Evolutionary conservation across 2,329 filamentous ascomycete species (phyloP).

Genomic region (Harringtonia lauricola): DNA sequence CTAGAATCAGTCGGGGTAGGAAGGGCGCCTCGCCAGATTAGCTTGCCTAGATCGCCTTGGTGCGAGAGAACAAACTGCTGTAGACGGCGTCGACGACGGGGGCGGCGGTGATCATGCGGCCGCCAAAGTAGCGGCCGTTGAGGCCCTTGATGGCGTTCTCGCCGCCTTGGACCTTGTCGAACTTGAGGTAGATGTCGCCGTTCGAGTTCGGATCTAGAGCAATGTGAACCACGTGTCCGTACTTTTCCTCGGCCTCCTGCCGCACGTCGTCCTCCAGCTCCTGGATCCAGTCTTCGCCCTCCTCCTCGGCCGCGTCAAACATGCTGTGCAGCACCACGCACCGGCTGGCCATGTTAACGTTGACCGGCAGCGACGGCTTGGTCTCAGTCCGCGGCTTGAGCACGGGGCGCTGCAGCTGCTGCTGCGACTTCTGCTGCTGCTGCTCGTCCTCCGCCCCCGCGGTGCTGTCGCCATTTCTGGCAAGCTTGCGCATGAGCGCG

Average conservation of each 20-base stretch:
- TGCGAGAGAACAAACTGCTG: constrained; percentile 87
- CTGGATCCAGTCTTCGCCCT: constrained; percentile 80
- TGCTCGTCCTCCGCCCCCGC: constrained; percentile 19
- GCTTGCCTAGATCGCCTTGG: constrained; percentile 62
- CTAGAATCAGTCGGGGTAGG: constrained; percentile 30
- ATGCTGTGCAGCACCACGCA: constrained; percentile 93
- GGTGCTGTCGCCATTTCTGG: constrained; percentile 49
- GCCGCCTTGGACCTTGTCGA: constrained; percentile 87
- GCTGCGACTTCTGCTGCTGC: neutral
- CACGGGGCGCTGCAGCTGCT: constrained; percentile 56
- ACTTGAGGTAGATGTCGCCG: constrained; percentile 97
- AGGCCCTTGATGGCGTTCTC: constrained; percentile 97
- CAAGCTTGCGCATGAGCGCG: constrained; percentile 96
- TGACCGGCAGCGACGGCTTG: constrained; percentile 49
- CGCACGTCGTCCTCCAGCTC: constrained; percentile 91
- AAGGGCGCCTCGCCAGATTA: constrained; percentile 29
- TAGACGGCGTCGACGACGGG: constrained; percentile 98
- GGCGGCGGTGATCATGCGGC: constrained; percentile 82
- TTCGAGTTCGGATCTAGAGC: constrained; percentile 84
- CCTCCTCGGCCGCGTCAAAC: constrained; percentile 87
- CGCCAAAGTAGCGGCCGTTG: constrained; percentile 93
- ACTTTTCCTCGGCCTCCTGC: constrained; percentile 86
- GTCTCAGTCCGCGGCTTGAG: constrained; percentile 69
- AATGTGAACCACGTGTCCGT: constrained; percentile 96
- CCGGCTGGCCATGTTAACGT: constrained; percentile 83